These are phyloP conservation scores for Dioszegia hungarica DNA, from an alignment of 768 basidiomycete species.

Conservation along the genomic window DNA sequence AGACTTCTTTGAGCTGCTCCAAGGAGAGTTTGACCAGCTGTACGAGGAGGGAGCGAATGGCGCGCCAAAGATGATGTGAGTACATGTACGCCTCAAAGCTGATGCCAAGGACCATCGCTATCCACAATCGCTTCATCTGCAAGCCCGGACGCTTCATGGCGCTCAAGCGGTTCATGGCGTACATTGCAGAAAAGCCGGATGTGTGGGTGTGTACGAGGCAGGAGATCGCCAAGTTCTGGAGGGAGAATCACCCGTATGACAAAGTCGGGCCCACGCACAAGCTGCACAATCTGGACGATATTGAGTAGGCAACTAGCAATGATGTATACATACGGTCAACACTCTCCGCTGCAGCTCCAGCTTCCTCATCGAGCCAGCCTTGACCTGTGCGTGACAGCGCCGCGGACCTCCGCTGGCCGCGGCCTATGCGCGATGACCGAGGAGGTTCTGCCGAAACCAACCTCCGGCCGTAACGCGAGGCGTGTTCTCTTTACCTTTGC, in stretches of 20 bases:
- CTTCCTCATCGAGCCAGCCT: no score
- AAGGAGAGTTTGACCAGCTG: conserved; percentile 27
- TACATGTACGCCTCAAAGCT: not conserved
- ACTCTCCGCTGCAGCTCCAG: no score
- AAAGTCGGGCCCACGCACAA: conserved; percentile 14
- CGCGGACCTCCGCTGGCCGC: no score
- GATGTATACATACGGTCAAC: no score
- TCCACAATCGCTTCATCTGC: conserved; percentile 36
- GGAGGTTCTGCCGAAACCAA: no score
- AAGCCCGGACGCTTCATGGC: conserved; percentile 32
- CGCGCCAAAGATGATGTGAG: conserved; percentile 30
- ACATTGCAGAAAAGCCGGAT: conserved; percentile 24
- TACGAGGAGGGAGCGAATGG: conserved; percentile 34
- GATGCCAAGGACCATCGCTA: conserved; percentile 24
- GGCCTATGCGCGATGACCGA: no score
- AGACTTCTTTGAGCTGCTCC: conserved; percentile 24
- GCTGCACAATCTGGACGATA: not conserved
- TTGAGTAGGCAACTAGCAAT: no score
- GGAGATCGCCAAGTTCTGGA: conserved; percentile 27
- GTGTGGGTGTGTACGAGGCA: conserved; percentile 30
- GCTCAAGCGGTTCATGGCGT: conserved; percentile 31
- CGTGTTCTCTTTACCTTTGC: no score
- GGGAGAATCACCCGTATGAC: conserved; percentile 28
- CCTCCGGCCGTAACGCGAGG: no score
- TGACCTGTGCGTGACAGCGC: no score